Evolutionary conservation across 495 filamentous ascomycete genomes (phyloP), one percentile per base, ranked within the genome.

Genomic region (Ascobolus immersus): DNA sequence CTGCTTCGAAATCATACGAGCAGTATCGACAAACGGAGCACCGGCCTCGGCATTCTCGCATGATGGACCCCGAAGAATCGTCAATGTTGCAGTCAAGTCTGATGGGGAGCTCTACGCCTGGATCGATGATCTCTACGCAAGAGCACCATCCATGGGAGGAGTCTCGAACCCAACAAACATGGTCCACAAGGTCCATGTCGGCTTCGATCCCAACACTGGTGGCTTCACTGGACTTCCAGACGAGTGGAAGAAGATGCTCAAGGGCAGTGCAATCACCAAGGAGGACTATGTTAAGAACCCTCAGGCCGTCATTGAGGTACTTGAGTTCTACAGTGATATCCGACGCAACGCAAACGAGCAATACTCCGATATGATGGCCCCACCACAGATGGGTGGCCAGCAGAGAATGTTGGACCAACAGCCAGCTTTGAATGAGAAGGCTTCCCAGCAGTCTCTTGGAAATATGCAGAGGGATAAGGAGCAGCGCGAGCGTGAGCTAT

Each of bases 111-210:
- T 93, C 22, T 96, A 96, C 49, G 79, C 89, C 33, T 96, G 86
- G 86, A 90, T 92, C 37, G 86, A 96, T 50, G 75, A 77, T 50
- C 86, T 96, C 40, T 93, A 92, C 49, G 77, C 79, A 38, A 73
- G 86, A 39, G 93, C 81, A 49, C 86, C 86, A 1, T 84, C 79
- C 30, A 91, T 92, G 79, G 81, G 86, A 29, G 86, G 86, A 38
- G 89, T 96, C 6, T 92, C 82, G 56, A 92, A 92, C 52, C 86
- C 86, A 3, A 92, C 89, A 34, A 90, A 92, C 53, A 94, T 96
- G 54, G 77, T 73, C 14, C 86, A 96, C 51, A 73, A 80, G 12
- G 79, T 96, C 21, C 86, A 96, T 50, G 86, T 96, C 42, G 89
- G 84, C 26, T 96, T 96, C 52, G 89, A 96, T 49, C 79, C 82